These are phyloP conservation scores for Zymoseptoria pseudotritici DNA, from an alignment of 2,329 filamentous ascomycete genomes.

Conservation along the genomic window DNA sequence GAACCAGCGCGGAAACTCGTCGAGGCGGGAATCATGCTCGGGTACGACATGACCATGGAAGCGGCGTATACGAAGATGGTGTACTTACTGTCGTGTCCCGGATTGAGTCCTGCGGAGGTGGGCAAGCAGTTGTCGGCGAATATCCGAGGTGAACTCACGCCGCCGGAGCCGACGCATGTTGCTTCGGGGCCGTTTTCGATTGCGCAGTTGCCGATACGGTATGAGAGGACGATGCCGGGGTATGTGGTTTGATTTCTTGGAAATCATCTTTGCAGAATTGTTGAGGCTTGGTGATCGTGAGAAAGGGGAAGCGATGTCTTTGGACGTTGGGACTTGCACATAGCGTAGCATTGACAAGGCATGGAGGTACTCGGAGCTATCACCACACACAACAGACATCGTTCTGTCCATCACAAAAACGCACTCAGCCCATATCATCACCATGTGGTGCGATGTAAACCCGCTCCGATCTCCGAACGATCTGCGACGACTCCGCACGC, in stretches of 20 bases:
- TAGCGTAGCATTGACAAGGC: not conserved
- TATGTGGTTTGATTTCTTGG: not conserved
- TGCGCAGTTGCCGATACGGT: conserved; percentile 18
- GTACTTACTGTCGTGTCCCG: conserved; percentile 65
- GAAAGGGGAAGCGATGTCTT: too few relatives aligned
- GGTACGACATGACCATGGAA: conserved; percentile 82
- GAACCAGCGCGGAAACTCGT: conserved; percentile 55
- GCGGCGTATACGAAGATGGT: conserved; percentile 86
- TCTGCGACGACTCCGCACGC: not conserved
- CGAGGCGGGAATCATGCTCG: conserved; percentile 81
- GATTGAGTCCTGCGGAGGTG: conserved; percentile 58
- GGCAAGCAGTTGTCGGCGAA: conserved; percentile 64
- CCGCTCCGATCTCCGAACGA: not conserved
- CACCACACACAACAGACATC: too few relatives aligned
- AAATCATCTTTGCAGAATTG: too few relatives aligned
- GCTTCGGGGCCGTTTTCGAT: conserved; percentile 11
- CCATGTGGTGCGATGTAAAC: not conserved
- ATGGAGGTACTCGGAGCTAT: not conserved
- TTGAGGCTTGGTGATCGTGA: too few relatives aligned
- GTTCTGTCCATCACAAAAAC: not conserved
- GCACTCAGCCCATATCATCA: not conserved
- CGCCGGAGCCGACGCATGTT: conserved; percentile 9
- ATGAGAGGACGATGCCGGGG: conserved; percentile 18
- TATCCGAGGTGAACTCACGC: conserved; percentile 75
- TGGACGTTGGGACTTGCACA: not conserved